These are phyloP conservation scores for Cercospora sp. DNA, from an alignment of 2,329 filamentous ascomycete genomes.

Conservation along the genomic window DNA sequence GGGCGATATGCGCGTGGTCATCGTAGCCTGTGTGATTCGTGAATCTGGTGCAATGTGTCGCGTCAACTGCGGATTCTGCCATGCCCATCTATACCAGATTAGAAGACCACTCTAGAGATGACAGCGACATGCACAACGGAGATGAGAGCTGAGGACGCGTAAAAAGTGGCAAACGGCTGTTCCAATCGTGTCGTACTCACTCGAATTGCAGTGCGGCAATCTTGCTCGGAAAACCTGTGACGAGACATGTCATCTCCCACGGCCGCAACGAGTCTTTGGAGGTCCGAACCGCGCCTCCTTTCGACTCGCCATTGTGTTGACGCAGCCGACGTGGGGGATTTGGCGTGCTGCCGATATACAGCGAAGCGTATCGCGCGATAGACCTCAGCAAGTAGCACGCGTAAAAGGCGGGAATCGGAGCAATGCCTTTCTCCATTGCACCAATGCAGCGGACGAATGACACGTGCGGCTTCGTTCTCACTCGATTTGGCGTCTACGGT, in stretches of 20 bases:
- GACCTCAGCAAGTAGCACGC: constrained; percentile 91
- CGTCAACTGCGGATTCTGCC: constrained; percentile 80
- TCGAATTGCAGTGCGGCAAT: constrained; percentile 92
- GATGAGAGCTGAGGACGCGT: not conserved
- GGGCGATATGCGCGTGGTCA: constrained; percentile 38
- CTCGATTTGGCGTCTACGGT: not conserved
- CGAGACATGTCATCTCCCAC: constrained; percentile 86
- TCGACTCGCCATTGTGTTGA: constrained; percentile 85
- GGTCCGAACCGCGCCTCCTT: constrained; percentile 79
- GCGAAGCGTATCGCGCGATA: constrained; percentile 65
- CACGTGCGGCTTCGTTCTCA: not conserved
- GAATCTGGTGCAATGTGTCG: constrained; percentile 69
- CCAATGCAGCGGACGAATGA: not conserved
- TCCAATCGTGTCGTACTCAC: constrained; percentile 51
- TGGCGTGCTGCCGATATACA: constrained; percentile 92
- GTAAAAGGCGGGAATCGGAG: constrained; percentile 80
- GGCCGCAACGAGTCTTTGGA: constrained; percentile 67
- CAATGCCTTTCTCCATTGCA: constrained; percentile 30
- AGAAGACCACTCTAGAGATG: constrained; percentile 1
- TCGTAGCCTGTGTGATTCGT: constrained; percentile 54
- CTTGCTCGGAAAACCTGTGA: constrained; percentile 84
- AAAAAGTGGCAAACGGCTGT: not conserved
- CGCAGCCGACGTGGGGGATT: constrained; percentile 79
- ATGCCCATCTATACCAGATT: constrained; percentile 69
- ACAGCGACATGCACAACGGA: not conserved